Evolutionary conservation across 2,329 filamentous ascomycete genomes (phyloP), one percentile per base, ranked within the genome.

Genomic region (Pseudogymnoascus sp.): DNA sequence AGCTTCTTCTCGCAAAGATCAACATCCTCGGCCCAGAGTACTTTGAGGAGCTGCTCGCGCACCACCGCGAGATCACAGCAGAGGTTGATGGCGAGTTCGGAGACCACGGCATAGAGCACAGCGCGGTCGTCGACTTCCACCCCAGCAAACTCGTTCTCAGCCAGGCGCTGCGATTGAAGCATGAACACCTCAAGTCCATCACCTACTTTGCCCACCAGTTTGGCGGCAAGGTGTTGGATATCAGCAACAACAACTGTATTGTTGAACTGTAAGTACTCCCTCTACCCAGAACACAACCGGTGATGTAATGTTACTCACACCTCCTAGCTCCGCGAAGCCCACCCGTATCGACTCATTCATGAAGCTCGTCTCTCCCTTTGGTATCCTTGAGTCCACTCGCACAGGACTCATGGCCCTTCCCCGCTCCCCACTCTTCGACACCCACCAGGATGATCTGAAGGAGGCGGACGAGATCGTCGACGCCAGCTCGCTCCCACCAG

Each of bases 121-220:
- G 67, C 29, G 64, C 64, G 10, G 63, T 68, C 21, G 69, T 63
- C 31, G 91, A 96, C 75, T 99, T 92, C 78, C 95, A 99, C 76
- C 95, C 95, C 2, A 90, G 87, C 76, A 90, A 90, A 71, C 80
- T 99, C 69, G 89, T 90, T 60, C 84, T 87, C 63, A 96, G 90
- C 72, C 88, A 99, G 79, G 95, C 93, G 14, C 80, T 99, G 72
- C 86, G 95, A 73, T 90, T 97, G 78, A 99, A 99, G 82, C 93
- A 97, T 75, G 91, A 97, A 80, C 95, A 99, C 81, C 78, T 99
- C 70, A 91, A 93, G 80, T 92, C 90, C 64, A 96, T 99, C 72
- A 99, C 95, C 63, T 95, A 96, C 77, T 86, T 99, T 74, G 88
- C 93, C 16, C 95, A 99, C 79, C 95, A 99, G 73, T 99, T 99